Base-by-base conservation (phyloP, 257 asterid genomes). In the Solanum gracilifrons region DNA sequence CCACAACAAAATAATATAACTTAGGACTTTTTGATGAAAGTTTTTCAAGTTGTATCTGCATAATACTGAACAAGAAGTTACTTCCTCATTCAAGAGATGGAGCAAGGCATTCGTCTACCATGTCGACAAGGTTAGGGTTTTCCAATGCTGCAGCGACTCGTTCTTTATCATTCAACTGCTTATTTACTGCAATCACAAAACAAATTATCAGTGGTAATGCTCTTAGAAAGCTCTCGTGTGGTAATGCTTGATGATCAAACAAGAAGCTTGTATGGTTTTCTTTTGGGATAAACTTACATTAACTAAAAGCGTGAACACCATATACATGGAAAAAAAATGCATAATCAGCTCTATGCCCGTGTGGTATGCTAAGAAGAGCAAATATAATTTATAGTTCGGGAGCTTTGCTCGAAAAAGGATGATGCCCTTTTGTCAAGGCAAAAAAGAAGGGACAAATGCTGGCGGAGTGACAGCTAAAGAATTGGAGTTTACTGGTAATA, bases 131-230 rank as follows among this genome's bases (percentile, higher is more conserved):
- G 91, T 89, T 91, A 0, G 98, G 98, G 85, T 95, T 96, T 93
- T 96, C 99, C 68, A 97, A 88, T 84, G 98, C 99, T 86, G 98
- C 99, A 5, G 98, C 97, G 13, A 97, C 98, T 11, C 99, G 92
- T 90, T 97, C 99, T 90, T 97, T 97, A 90, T 97, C 99, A 6
- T 95, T 97, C 95, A 97, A 89, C 91, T 97, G 99, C 86, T 97
- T 96, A 90, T 95, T 96, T 68, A 96, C 99, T 96, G 93, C 94
- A 89, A 75, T 80, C 66, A 69, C 35, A 88, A 85, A 69, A 86
- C 11, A 85, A 68, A 25, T 16, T 1, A 66, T 82, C 85, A 3
- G 10, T 3, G 7, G 20, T 20, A 5, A 16, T 16, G n/a, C 31
- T 48, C 69, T 27, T 48, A 29, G 55, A 80, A 46, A 29, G n/a